A percentile compares a stretch with the other conserved stretches of the same genome.
Conservation (phyloP, 1,284 basidiomycete species). For the Trichosporon sp. region DNA sequence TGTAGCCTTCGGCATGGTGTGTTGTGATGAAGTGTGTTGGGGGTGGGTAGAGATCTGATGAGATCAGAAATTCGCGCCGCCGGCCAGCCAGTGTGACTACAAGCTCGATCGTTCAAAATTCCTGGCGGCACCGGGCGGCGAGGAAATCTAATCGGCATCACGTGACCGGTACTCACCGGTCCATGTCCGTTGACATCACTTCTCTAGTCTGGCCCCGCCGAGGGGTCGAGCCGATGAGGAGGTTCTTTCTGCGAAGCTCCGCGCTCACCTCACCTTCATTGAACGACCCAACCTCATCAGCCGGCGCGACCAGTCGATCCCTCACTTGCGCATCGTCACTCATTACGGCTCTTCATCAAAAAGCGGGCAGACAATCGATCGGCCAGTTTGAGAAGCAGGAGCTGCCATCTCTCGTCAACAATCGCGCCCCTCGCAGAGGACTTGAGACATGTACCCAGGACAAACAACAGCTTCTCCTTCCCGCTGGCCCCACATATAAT, state of each 20-base stretch:
- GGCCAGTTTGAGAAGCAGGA: background rate
- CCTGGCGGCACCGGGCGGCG: conserved; percentile 1
- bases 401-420: background rate
- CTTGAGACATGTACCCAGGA: background rate
- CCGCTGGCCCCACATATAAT: background rate
- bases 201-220: no score
- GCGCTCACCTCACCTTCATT: background rate
- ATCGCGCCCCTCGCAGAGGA: background rate
- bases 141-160: background rate
- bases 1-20: conserved; percentile 38
- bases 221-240: no score
- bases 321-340: background rate
- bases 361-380: background rate
- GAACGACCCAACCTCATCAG: background rate
- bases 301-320: background rate
- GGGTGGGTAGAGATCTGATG: background rate
- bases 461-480: background rate
- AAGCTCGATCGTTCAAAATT: conserved; percentile 13
- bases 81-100: no score
- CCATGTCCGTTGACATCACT: background rate
- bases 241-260: background rate
- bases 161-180: background rate
- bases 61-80: background rate
- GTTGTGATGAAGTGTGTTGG: background rate
- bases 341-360: background rate